Conservation (phyloP, 2,329 filamentous ascomycete genomes). For the Orbilia blumenaviensis region DNA sequence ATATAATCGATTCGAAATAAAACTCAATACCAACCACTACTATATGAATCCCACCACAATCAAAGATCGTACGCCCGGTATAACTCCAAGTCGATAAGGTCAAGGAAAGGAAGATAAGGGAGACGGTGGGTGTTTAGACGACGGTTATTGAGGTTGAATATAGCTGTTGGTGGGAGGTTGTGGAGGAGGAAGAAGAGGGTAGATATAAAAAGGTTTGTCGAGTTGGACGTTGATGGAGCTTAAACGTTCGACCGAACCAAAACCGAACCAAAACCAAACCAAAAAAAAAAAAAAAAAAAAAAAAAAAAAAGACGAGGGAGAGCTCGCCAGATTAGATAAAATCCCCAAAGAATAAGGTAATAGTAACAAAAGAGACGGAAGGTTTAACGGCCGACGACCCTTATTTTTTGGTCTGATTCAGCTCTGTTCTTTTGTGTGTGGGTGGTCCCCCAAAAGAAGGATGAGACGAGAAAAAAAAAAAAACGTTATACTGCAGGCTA, state of each 20-base stretch:
- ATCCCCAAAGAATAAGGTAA: no score
- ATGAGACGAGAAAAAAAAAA: background rate
- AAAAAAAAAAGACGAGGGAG: no score
- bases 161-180: no score
- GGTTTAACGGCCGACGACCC: slow-evolving; percentile 1
- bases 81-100: background rate
- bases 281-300: slow-evolving; percentile 19
- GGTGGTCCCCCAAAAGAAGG: background rate
- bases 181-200: background rate
- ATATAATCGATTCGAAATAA: background rate
- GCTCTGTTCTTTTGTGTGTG: slow-evolving; percentile 19
- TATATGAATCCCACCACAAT: background rate
- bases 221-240: background rate
- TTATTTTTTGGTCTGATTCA: background rate
- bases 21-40: no score
- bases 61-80: background rate
- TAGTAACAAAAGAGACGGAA: no score
- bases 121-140: no score
- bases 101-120: background rate
- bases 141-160: no score
- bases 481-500: no score
- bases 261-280: background rate
- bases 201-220: background rate
- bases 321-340: no score
- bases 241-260: background rate